Evolutionary conservation across 768 basidiomycete genomes (phyloP).

Genomic region (Boletus reticuloceps): DNA sequence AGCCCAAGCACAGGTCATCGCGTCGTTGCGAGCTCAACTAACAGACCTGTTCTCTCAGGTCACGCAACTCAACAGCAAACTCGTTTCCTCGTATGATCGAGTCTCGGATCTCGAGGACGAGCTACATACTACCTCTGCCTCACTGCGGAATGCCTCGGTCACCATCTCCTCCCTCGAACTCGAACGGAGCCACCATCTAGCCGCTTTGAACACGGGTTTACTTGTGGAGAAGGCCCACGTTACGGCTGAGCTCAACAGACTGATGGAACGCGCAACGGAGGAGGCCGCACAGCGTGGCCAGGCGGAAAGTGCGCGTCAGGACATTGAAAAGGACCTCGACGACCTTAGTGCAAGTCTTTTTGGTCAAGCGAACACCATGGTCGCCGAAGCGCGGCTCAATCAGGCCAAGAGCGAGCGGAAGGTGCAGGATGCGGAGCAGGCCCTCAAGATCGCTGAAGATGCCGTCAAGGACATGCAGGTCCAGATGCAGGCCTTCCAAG

Average conservation of each 20-base stretch:
- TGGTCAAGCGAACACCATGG: conserved; percentile 94
- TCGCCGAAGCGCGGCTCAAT: conserved; percentile 81
- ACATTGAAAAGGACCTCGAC: conserved; percentile 93
- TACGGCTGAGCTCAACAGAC: conserved; percentile 82
- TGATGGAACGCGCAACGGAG: conserved; percentile 95
- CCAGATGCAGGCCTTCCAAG: conserved; percentile 74
- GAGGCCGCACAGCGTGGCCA: conserved; percentile 90
- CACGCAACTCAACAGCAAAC: conserved; percentile 85
- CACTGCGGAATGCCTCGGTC: conserved; percentile 57
- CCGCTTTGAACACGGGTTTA: conserved; percentile 86
- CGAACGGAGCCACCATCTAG: conserved; percentile 83
- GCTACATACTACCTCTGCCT: conserved; percentile 63
- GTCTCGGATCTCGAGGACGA: conserved; percentile 93
- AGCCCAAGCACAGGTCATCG: conserved; percentile 82
- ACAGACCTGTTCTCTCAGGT: conserved; percentile 89
- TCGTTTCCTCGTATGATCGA: conserved; percentile 88
- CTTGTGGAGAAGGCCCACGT: conserved; percentile 92
- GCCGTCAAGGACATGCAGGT: conserved; percentile 80
- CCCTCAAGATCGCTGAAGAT: conserved; percentile 82
- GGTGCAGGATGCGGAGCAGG: conserved; percentile 71
- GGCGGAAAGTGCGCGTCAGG: conserved; percentile 76
- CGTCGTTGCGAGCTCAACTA: conserved; percentile 75
- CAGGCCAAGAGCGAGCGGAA: conserved; percentile 70
- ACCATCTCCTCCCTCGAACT: conserved; percentile 78
- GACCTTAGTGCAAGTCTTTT: conserved; percentile 91